Conservation (phyloP, 139 green algal genomes). For the Chlamydomonas sp. region DNA sequence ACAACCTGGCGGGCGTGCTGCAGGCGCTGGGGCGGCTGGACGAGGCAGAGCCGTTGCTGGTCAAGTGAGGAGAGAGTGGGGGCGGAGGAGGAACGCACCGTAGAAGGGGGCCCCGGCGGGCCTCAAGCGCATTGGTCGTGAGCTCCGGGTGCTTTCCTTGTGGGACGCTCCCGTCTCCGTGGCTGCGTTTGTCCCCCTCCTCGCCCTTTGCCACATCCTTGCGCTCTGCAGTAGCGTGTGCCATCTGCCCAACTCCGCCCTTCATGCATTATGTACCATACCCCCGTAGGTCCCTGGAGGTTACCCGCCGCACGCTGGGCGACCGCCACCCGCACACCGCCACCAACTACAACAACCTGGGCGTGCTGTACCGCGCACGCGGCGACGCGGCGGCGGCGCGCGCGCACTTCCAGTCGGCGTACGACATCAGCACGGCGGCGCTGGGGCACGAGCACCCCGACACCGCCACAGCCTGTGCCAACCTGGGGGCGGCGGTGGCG, state of each 20-base stretch:
- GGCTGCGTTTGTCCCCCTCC: no score
- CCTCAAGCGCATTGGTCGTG: no score
- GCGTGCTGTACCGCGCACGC: conserved; percentile 16
- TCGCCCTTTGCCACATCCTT: no score
- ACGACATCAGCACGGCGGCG: background rate
- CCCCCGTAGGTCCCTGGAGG: background rate
- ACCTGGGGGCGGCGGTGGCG: conserved; percentile 7
- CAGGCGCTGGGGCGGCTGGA: conserved; percentile 25
- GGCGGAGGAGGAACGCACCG: no score
- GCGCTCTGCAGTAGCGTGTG: background rate
- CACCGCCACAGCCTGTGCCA: background rate
- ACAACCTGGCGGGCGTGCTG: conserved; percentile 31
- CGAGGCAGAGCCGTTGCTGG: conserved; percentile 34
- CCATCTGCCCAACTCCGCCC: background rate
- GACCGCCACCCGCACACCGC: conserved; percentile 21
- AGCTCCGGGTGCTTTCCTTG: no score
- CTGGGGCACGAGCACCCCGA: conserved; percentile 24
- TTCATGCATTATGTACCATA: no score
- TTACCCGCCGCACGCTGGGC: background rate
- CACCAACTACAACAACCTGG: conserved; percentile 31
- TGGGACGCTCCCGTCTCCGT: no score
- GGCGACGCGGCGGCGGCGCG: background rate
- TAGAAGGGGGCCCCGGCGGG: no score
- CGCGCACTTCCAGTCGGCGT: background rate
- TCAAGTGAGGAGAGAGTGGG: background rate